Base-by-base conservation (phyloP, 1,284 basidiomycete genomes). In the Heterobasidion occidentale region DNA sequence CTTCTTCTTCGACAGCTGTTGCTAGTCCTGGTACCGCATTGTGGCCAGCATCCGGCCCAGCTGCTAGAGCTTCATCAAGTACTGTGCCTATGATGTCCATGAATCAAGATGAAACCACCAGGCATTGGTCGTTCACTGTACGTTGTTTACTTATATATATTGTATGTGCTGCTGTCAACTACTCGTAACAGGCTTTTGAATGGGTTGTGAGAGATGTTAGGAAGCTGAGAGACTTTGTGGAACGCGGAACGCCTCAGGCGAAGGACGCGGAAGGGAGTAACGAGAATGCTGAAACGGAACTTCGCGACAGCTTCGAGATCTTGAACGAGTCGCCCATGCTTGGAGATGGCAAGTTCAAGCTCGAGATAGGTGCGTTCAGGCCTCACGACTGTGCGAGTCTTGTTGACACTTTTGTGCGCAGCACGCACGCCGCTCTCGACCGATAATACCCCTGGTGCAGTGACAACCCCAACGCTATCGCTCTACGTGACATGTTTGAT, bases 301-400 rank as follows among this genome's bases (percentile, higher is more conserved):
- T 27, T 27, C 27, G 65, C 66, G 35, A 71, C 5, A 71, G 74
- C n/a, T 86, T 86, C 57, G 84, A 86, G 56, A 68, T 87, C 3
- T 68, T 88, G 48, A 80, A 78, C 59, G 78, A 85, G 61, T 83
- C 84, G 0, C 81, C 83, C 14, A 74, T 81, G 54, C 72, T 88
- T n/a, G 85, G 81, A 47, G 85, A 88, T 57, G 80, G 80, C 54
- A 86, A 85, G 67, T 89, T 84, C 72, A 88, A 87, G 66, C 73
- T 89, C 1, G 84, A 86, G 65, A 81, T 86, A 59, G 77, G 83
- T 80, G 56, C 38, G 75, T 65, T 27, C 17, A 17, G 34, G 27
- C 27, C 27, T 46, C 53, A 27, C 19, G 19, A 27, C 2, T n/a
- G 44, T 54, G 38, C 7, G 46, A 20, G 2, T 27, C 9, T 49